Base-by-base conservation (phyloP, 106 monocot genomes). In the Agapanthus africanus region DNA sequence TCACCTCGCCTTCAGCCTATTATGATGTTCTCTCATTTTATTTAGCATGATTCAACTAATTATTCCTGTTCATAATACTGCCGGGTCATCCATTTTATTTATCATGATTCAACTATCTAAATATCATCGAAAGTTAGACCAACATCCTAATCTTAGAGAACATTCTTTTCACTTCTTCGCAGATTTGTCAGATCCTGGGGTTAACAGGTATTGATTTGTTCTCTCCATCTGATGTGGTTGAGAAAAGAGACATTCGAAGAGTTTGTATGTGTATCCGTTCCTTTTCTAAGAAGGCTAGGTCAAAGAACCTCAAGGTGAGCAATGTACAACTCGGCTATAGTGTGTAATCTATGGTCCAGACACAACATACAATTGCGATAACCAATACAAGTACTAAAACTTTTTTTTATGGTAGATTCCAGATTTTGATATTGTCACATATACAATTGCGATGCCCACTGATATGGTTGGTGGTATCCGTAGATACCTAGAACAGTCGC, bases 211-310 rank as follows among this genome's bases (percentile, higher is more conserved):
- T 88, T 41, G 88, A 88, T 74, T 56, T 88, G 65, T 88, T 84
- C 44, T 74, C 82, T 14, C 81, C 88, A 32, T 79, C 88, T 22
- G 88, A 88, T 74, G 88, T 82, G 22, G 88, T 88, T 41, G 84
- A 84, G 57, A 88, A 77, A 81, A 77, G 88, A 68, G 76, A 88
- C 72, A 59, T 68, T 60, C 88, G 88, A 32, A 81, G 76, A 77
- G 88, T 88, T 35, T 89, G 88, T 65, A 89, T 89, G 82, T 89
- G 88, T 59, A 79, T 89, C 59, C 88, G 88, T 28, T 89, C 82
- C 46, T 73, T 89, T n/a, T 89, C 88, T 26, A 89, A 85, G 36
- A 89, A 75, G 59, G 76, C 88, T 34, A 80, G 76, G 51, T 63
- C 49, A 31, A 82, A 70, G 61, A 62, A 77, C 31, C 72, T 89